These are phyloP conservation scores for Malassezia sp. DNA, from an alignment of 1,284 basidiomycete genomes.

Conservation along the genomic window DNA sequence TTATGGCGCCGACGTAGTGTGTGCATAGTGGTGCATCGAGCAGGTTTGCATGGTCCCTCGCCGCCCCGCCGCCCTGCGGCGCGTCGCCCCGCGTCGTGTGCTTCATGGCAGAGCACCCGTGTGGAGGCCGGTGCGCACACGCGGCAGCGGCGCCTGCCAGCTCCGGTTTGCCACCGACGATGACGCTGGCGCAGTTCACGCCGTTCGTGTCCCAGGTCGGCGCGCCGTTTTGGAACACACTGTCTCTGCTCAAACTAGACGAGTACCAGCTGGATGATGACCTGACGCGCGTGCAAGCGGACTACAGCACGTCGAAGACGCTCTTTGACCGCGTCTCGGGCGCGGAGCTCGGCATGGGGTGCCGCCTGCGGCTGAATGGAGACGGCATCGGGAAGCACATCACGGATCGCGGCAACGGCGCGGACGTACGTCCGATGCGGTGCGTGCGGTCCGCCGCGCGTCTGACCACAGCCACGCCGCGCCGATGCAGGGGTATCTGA, in stretches of 20 bases:
- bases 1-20: no score
- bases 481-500: conserved; percentile 56
- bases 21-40: no score
- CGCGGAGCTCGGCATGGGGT: conserved; percentile 29
- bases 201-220: conserved; percentile 76
- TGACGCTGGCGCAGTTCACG: conserved; percentile 60
- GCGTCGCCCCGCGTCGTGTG: no score
- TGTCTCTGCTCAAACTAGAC: conserved; percentile 81
- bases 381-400: conserved; percentile 42
- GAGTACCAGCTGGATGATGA: conserved; percentile 72
- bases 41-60: no score
- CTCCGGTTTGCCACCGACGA: not conserved
- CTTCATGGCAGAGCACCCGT: not conserved
- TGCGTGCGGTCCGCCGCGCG: no score
- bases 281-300: conserved; percentile 56
- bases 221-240: conserved; percentile 83
- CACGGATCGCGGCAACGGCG: no score
- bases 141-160: no score
- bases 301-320: conserved; percentile 61
- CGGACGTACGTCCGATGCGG: no score
- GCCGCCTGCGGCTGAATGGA: conserved; percentile 35
- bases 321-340: conserved; percentile 65
- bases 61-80: no score
- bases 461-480: no score
- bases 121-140: not conserved